These are phyloP conservation scores for Phyllosticta citribraziliensis DNA, from an alignment of 2,329 filamentous ascomycete genomes.

Conservation along the genomic window DNA sequence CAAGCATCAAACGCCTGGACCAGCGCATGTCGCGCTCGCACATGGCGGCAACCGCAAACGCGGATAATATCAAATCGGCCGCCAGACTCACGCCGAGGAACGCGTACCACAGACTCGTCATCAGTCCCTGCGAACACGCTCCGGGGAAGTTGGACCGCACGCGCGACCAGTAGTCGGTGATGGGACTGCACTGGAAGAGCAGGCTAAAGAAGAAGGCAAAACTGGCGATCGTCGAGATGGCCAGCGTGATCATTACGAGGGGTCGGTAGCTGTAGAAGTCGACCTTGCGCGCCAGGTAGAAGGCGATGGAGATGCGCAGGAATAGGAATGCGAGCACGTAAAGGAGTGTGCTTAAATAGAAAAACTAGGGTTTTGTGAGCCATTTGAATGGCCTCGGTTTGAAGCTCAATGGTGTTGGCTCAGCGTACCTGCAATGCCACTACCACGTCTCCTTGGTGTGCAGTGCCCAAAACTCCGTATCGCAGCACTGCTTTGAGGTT, in stretches of 20 bases:
- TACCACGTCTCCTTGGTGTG: conserved; percentile 6
- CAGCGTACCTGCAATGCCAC: background rate
- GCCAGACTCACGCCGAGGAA: background rate
- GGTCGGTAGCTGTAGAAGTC: background rate
- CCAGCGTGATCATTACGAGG: background rate
- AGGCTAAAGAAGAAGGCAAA: background rate
- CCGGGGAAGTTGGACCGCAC: background rate
- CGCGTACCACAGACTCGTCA: background rate
- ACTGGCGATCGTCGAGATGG: background rate
- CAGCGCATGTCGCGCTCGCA: background rate
- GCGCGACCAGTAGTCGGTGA: conserved; percentile 3
- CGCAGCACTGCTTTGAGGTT: background rate
- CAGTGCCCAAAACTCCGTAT: background rate
- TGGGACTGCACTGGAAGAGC: background rate
- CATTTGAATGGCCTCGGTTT: background rate
- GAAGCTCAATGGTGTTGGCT: too few species aligned
- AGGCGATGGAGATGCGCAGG: background rate
- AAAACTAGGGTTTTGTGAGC: background rate
- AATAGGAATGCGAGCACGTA: background rate
- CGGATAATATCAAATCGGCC: background rate
- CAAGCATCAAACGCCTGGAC: background rate
- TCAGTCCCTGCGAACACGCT: background rate
- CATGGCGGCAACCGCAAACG: background rate
- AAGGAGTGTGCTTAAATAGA: background rate
- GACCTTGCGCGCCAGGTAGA: background rate